These are phyloP conservation scores for Lentinus brumalis DNA, from an alignment of 768 basidiomycete genomes.

Conservation along the genomic window DNA sequence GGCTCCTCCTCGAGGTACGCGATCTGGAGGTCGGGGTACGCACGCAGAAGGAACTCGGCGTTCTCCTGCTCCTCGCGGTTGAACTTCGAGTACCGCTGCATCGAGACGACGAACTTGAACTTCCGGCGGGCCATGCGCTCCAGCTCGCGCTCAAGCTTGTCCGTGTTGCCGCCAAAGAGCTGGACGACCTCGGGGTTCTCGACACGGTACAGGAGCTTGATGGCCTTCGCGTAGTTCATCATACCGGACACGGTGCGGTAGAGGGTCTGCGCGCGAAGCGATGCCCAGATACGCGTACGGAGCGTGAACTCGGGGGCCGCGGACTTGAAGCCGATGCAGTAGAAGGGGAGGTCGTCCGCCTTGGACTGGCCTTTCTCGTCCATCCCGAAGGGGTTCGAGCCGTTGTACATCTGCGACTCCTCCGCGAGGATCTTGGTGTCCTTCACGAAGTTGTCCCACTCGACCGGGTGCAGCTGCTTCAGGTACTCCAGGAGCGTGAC, in stretches of 20 bases:
- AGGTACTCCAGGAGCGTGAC: constrained; percentile 97
- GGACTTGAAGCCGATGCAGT: constrained; percentile 98
- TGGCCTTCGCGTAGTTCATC: constrained; percentile 99
- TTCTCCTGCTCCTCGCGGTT: constrained; percentile 99
- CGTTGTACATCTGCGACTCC: constrained; percentile 86
- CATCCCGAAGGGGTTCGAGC: constrained; percentile 67
- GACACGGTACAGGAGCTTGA: constrained; percentile 98
- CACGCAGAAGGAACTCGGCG: constrained; percentile 94
- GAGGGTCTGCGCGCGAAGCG: constrained; percentile 95
- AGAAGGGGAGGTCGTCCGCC: constrained; percentile 93
- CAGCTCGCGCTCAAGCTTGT: constrained; percentile 92
- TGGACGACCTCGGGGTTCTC: constrained; percentile 99
- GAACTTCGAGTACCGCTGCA: constrained; percentile 99
- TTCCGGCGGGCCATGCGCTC: constrained; percentile 98
- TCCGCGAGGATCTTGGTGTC: constrained; percentile 99
- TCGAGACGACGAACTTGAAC: constrained; percentile 99
- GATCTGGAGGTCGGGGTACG: constrained; percentile 98
- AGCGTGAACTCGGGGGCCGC: constrained; percentile 98
- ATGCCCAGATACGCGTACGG: constrained; percentile 99
- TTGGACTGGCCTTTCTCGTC: constrained; percentile 86
- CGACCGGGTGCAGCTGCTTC: constrained; percentile 96
- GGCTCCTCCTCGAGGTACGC: constrained; percentile 98
- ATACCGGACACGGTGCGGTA: constrained; percentile 99
- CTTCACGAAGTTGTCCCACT: constrained; percentile 99
- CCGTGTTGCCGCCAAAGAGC: constrained; percentile 95